Evolutionary conservation across 768 basidiomycete species (phyloP), one percentile per base, ranked within the genome.

Genomic region (Royoungia palumana): DNA sequence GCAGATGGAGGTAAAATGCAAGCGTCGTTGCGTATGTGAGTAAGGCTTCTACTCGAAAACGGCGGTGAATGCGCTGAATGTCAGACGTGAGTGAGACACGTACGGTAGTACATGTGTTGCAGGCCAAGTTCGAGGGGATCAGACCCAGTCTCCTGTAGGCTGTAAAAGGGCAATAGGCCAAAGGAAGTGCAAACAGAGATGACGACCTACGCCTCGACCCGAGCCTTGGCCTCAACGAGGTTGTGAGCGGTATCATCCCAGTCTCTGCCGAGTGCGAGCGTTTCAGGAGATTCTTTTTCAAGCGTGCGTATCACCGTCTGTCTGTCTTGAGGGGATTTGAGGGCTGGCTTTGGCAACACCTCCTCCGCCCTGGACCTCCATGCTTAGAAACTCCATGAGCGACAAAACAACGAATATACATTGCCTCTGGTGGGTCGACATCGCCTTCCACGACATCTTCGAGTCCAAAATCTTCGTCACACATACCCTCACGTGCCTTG

Each of bases 1-100:
- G 82, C n/a, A 98, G 75, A 65, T 94, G 83, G 35, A 98, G 72
- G 70, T 95, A 97, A 71, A 94, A 97, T 1, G 94, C 89, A 38
- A 98, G 83, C 2, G 83, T 85, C 1, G 93, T 89, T 17, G 89
- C 78, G 62, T 98, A 98, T 9, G 94, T 91, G 32, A 96, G 72
- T 2, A 95, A 74, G 1, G 93, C 80, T 75, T 98, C 94, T 97
- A 66, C 24, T 53, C 44, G 16, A 20, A 50, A 17, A 32, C 30
- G 32, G 34, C 36, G 25, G 35, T 47, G 22, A 50, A 46, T 24
- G 42, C 17, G 28, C 7, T 19, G 45, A 32, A 19, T 6, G 25
- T 40, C 19, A 48, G 38, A n/a, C 9, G 17, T 6, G 8, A 7
- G 35, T 9, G n/a, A 45, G 35, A 28, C 6, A 76, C 91, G 69